Evolutionary conservation across 768 basidiomycete genomes (phyloP).

Genomic region (Mycena filopes): DNA sequence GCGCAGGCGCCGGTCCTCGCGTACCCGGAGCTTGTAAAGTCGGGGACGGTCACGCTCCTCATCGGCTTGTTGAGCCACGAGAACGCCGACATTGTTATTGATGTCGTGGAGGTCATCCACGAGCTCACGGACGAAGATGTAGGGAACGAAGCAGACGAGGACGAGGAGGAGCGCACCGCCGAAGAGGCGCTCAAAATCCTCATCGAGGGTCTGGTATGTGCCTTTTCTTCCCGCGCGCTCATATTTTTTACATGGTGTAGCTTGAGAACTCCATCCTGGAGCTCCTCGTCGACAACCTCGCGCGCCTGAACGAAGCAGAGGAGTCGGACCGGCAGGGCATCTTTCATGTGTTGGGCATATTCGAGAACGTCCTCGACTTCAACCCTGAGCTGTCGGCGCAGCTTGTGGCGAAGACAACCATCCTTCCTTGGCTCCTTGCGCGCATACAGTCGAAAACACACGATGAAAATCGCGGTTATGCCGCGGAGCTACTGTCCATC

Average conservation of each 20-base stretch:
- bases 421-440: slow-evolving; percentile 83
- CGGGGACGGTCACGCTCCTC: slow-evolving; percentile 74
- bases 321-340: slow-evolving; percentile 93
- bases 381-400: slow-evolving; percentile 78
- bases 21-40: slow-evolving; percentile 89
- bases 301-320: slow-evolving; percentile 89
- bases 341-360: slow-evolving; percentile 93
- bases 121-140: slow-evolving; percentile 98
- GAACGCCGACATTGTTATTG: slow-evolving; percentile 97
- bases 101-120: slow-evolving; percentile 90
- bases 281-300: slow-evolving; percentile 88
- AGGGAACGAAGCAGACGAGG: slow-evolving; percentile 76
- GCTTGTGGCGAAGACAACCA: slow-evolving; percentile 78
- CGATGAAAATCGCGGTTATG: slow-evolving; percentile 93
- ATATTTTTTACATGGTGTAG: slow-evolving; percentile 51
- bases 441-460: slow-evolving; percentile 78
- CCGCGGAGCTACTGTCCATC: slow-evolving; percentile 94
- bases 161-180: slow-evolving; percentile 67
- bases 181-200: slow-evolving; percentile 80
- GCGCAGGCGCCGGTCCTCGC: slow-evolving; percentile 85
- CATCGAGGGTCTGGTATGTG: slow-evolving; percentile 77
- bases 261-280: slow-evolving; percentile 87
- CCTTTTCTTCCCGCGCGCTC: neutral
- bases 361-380: slow-evolving; percentile 93
- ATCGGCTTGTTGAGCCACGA: slow-evolving; percentile 93